Percentiles rank a stretch among this genome's conserved stretches.
phyloP scores from a whole-genome alignment of 2,329 filamentous ascomycete species.

The Alternaria novae-zelandiae region DNA sequence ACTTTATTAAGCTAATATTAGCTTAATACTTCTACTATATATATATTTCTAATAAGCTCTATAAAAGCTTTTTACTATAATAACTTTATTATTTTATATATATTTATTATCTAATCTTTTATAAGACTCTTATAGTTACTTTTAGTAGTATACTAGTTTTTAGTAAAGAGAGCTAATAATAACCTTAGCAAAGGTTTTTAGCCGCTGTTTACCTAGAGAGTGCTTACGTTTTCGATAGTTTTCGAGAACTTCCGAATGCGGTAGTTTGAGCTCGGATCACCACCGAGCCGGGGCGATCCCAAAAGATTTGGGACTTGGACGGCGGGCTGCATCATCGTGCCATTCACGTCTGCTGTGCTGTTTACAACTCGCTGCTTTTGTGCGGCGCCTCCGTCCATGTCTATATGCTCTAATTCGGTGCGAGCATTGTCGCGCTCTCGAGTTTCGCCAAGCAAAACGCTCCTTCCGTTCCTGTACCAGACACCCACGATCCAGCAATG shows the following conservation, averaged over 20 bases:
- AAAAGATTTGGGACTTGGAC: conserved; percentile 10
- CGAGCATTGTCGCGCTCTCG: conserved; percentile 43
- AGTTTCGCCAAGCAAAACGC: conserved; percentile 46
- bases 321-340: not conserved
- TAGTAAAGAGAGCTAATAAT: no score
- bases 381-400: conserved; percentile 29
- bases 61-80: no score
- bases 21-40: no score
- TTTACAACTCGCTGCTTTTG: not conserved
- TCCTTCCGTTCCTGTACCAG: conserved; percentile 74
- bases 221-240: not conserved
- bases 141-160: no score
- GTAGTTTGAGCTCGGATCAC: conserved; percentile 11
- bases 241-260: not conserved
- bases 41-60: no score
- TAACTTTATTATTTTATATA: no score
- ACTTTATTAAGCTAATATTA: no score
- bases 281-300: not conserved
- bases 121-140: no score
- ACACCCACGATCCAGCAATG: conserved; percentile 66
- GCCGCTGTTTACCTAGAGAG: not conserved
- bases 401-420: conserved; percentile 37
- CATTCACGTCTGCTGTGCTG: not conserved
- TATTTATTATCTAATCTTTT: no score
- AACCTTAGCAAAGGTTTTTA: not conserved